Conservation (phyloP, 2,329 filamentous ascomycete genomes). For the Sarocladiaceae sp. region DNA sequence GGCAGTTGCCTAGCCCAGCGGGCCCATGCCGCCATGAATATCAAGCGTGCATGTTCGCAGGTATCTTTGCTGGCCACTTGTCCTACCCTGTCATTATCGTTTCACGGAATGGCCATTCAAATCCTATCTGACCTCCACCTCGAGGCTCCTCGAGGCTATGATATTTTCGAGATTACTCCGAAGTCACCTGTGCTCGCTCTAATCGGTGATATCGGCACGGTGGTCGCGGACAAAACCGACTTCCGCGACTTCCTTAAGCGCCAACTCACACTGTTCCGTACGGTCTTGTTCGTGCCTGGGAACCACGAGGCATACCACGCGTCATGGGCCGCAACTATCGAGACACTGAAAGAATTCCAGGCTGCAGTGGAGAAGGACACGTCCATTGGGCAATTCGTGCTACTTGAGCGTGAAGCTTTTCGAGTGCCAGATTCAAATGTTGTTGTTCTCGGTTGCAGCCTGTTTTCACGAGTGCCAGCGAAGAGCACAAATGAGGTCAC, state of each 20-base stretch:
- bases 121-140: conserved; percentile 57
- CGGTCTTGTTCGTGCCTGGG: conserved; percentile 48
- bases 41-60: no score
- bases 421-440: conserved; percentile 19
- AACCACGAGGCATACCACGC: conserved; percentile 53
- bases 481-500: conserved; percentile 33
- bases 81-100: no score
- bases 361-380: conserved; percentile 17
- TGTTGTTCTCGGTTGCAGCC: conserved; percentile 32
- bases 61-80: no score
- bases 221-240: conserved; percentile 32
- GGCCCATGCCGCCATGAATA: no score
- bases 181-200: conserved; percentile 48
- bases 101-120: conserved; percentile 27
- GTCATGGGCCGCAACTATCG: conserved; percentile 27
- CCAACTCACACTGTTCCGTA: conserved; percentile 43
- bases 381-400: conserved; percentile 22
- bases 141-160: conserved; percentile 44
- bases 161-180: conserved; percentile 42
- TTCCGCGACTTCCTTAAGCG: conserved; percentile 40
- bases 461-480: conserved; percentile 43
- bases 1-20: no score
- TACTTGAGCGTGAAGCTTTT: conserved; percentile 29
- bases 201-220: conserved; percentile 52
- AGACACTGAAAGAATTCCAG: conserved; percentile 27